These are phyloP conservation scores for Saitozyma sp. DNA, from an alignment of 768 basidiomycete genomes.

Conservation along the genomic window DNA sequence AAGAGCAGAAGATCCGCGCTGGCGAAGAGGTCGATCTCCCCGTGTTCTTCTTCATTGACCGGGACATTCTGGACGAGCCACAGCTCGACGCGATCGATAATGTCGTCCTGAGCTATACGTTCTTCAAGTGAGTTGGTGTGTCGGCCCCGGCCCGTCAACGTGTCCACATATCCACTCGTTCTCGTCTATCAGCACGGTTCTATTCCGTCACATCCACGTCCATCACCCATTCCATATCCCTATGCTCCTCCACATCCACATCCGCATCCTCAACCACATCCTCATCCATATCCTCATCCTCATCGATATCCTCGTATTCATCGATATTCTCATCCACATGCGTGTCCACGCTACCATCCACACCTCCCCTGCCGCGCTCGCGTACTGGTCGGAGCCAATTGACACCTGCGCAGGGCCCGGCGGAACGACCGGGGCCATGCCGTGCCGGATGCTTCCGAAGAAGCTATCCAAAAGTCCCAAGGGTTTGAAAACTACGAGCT, in stretches of 20 bases:
- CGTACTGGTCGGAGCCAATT: no score
- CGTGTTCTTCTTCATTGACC: constrained; percentile 97
- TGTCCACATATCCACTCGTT: not conserved
- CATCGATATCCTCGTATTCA: no score
- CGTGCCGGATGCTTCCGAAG: constrained; percentile 84
- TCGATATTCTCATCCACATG: no score
- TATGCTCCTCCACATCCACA: no score
- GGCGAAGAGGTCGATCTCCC: constrained; percentile 98
- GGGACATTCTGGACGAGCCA: constrained; percentile 92
- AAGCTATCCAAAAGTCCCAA: constrained; percentile 73
- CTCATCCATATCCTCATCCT: no score
- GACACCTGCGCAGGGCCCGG: no score
- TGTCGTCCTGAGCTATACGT: constrained; percentile 92
- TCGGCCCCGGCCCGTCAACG: not conserved
- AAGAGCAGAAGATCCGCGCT: constrained; percentile 91
- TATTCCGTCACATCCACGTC: not conserved
- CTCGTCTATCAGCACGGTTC: not conserved
- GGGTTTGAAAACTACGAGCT: constrained; percentile 58
- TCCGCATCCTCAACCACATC: no score
- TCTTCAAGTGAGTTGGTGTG: constrained; percentile 72
- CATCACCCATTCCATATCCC: no score
- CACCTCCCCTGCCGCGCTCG: no score
- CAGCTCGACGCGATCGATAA: constrained; percentile 82
- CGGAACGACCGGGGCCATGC: constrained; percentile 80
- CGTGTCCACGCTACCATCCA: no score